Conservation (phyloP, 768 basidiomycete species). For the Scleroderma citrinum region DNA sequence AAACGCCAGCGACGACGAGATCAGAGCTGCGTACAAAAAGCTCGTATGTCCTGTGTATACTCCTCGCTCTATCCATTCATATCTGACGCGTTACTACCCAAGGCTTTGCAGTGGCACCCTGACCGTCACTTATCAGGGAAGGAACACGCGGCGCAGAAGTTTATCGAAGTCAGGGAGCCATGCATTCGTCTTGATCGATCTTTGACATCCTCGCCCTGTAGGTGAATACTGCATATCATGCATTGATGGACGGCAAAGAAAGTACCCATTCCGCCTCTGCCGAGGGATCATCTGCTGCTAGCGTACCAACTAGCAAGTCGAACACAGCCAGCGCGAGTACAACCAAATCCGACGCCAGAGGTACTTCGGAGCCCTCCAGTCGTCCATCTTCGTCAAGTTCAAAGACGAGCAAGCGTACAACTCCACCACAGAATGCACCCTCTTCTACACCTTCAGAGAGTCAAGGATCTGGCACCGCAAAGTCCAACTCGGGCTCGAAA, state of each 20-base stretch:
- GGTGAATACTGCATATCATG: constrained; percentile 54
- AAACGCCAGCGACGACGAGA: constrained; percentile 44
- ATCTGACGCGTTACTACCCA: constrained; percentile 5
- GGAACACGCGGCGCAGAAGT: constrained; percentile 47
- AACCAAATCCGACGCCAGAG: constrained; percentile 18
- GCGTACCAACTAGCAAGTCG: constrained; percentile 11
- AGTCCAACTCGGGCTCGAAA: constrained; percentile 7
- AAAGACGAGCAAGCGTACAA: constrained; percentile 19
- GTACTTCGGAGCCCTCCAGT: constrained; percentile 21
- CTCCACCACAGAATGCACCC: constrained; percentile 5
- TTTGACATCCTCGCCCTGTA: constrained; percentile 14
- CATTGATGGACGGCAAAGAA: constrained; percentile 40
- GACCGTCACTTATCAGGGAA: constrained; percentile 52
- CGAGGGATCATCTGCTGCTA: constrained; percentile 23
- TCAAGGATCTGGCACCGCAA: constrained; percentile 7
- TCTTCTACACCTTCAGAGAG: constrained; percentile 12
- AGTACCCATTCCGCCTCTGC: constrained; percentile 23
- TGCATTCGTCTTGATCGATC: constrained; percentile 2
- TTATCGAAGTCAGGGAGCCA: constrained; percentile 47
- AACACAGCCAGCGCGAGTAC: constrained; percentile 15
- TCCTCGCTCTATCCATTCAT: constrained; percentile 18
- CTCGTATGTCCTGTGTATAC: constrained; percentile 36
- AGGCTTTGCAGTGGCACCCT: constrained; percentile 66
- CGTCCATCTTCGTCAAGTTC: constrained; percentile 28
- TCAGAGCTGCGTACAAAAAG: constrained; percentile 58